These are phyloP conservation scores for Phaseolus lunatus DNA, from an alignment of 306 rosid species.

Conservation along the genomic window DNA sequence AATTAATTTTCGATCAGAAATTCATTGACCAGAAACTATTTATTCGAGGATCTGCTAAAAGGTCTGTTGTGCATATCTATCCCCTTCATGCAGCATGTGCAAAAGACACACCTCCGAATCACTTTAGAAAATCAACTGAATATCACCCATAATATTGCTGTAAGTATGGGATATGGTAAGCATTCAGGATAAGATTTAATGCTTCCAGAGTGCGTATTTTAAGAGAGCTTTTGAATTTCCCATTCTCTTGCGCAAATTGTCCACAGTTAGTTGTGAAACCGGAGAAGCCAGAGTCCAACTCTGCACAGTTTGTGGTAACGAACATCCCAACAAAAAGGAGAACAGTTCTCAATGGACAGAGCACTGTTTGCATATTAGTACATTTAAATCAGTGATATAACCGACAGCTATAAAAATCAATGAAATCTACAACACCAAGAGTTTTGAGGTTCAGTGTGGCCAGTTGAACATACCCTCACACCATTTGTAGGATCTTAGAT, in stretches of 20 bases:
- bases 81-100: neutral
- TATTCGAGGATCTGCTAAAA: neutral
- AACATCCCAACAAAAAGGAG: neutral
- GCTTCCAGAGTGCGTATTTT: neutral
- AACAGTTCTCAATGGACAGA: conserved; percentile 23
- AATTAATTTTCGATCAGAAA: too few species aligned
- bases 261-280: neutral
- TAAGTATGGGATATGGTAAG: neutral
- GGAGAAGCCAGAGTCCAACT: neutral
- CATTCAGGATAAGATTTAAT: neutral
- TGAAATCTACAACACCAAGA: neutral
- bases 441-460: neutral
- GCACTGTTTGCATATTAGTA: neutral
- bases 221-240: neutral
- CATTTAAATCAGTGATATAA: neutral
- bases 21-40: too few species aligned
- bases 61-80: neutral
- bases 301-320: neutral
- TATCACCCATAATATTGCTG: neutral
- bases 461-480: neutral
- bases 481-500: neutral
- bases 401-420: neutral
- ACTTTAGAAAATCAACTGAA: neutral
- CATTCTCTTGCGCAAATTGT: neutral
- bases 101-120: neutral